A percentile compares a stretch with the other conserved stretches of the same genome.
Conservation (phyloP, 2,329 filamentous ascomycete genomes). For the Fusarium buharicum region DNA sequence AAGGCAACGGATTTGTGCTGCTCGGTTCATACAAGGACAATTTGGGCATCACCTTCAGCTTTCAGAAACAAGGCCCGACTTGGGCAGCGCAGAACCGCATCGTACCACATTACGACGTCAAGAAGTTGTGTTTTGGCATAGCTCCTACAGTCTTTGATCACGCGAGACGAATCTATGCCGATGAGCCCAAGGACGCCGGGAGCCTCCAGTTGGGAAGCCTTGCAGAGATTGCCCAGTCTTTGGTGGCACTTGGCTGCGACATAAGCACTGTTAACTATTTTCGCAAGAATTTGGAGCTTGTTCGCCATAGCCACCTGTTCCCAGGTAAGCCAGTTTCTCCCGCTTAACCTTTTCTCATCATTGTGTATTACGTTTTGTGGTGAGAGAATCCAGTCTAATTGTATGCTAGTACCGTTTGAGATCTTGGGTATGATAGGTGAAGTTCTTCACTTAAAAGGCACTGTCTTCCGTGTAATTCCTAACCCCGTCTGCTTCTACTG, state of each 20-base stretch:
- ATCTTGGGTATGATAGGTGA: slow-evolving; percentile 55
- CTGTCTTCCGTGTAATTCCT: slow-evolving; percentile 54
- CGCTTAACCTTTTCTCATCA: neutral
- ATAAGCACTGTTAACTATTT: slow-evolving; percentile 49
- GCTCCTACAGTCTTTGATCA: slow-evolving; percentile 53
- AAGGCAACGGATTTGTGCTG: slow-evolving; percentile 52
- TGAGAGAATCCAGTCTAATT: too few relatives aligned
- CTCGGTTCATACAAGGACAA: slow-evolving; percentile 47
- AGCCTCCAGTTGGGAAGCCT: slow-evolving; percentile 49
- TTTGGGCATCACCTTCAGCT: slow-evolving; percentile 54
- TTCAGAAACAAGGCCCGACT: slow-evolving; percentile 52
- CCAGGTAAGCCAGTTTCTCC: slow-evolving; percentile 16
- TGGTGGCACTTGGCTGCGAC: slow-evolving; percentile 54
- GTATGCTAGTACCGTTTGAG: slow-evolving; percentile 29
- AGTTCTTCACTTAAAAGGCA: slow-evolving; percentile 50
- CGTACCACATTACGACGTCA: slow-evolving; percentile 52
- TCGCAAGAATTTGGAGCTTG: slow-evolving; percentile 29
- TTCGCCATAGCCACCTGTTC: slow-evolving; percentile 34
- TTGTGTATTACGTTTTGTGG: too few relatives aligned
- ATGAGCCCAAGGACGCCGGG: slow-evolving; percentile 33
- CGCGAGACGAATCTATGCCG: slow-evolving; percentile 38
- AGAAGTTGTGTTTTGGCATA: slow-evolving; percentile 54
- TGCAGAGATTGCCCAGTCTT: slow-evolving; percentile 50
- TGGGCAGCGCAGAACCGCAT: slow-evolving; percentile 51
- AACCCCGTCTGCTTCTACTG: slow-evolving; percentile 50